A percentile compares a stretch with the other conserved stretches of the same genome.
Evolutionary conservation across 2,329 filamentous ascomycete species (phyloP).

Genomic region (Ophiostoma quercus): DNA sequence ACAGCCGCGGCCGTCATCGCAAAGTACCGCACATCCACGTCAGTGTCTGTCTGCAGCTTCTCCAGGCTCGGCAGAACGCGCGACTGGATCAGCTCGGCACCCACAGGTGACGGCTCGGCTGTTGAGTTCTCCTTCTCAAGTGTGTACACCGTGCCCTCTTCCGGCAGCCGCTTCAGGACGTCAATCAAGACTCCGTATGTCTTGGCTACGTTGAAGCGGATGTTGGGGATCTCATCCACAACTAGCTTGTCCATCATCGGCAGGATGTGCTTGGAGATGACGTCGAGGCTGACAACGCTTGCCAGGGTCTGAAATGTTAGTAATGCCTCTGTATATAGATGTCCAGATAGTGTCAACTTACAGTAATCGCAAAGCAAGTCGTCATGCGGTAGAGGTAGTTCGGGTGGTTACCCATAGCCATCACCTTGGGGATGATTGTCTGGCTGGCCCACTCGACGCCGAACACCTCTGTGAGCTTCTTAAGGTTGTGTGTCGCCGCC

Average conservation of each 20-base stretch:
- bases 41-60: conserved; percentile 94
- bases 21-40: conserved; percentile 97
- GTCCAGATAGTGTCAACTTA: background rate
- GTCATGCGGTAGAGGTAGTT: conserved; percentile 99
- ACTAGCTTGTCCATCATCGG: conserved; percentile 95
- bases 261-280: conserved; percentile 87
- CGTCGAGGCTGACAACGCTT: conserved; percentile 84
- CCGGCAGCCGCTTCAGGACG: conserved; percentile 85
- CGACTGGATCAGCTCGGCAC: conserved; percentile 75
- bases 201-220: conserved; percentile 98
- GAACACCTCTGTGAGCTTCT: conserved; percentile 98
- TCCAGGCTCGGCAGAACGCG: conserved; percentile 84
- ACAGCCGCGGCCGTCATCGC: conserved; percentile 78
- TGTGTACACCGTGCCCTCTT: conserved; percentile 78
- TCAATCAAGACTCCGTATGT: conserved; percentile 87
- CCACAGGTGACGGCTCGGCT: conserved; percentile 61
- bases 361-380: conserved; percentile 86
- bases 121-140: conserved; percentile 70
- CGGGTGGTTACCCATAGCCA: conserved; percentile 95
- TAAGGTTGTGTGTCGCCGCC: conserved; percentile 92
- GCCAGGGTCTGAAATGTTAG: conserved; percentile 67
- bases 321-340: conserved; percentile 28
- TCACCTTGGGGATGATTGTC: conserved; percentile 96
- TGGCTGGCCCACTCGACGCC: conserved; percentile 96
- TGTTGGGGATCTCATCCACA: conserved; percentile 93